Evolutionary conservation across 2,329 filamentous ascomycete species (phyloP), one percentile per base, ranked within the genome.

Genomic region (Fusarium albosuccineum): DNA sequence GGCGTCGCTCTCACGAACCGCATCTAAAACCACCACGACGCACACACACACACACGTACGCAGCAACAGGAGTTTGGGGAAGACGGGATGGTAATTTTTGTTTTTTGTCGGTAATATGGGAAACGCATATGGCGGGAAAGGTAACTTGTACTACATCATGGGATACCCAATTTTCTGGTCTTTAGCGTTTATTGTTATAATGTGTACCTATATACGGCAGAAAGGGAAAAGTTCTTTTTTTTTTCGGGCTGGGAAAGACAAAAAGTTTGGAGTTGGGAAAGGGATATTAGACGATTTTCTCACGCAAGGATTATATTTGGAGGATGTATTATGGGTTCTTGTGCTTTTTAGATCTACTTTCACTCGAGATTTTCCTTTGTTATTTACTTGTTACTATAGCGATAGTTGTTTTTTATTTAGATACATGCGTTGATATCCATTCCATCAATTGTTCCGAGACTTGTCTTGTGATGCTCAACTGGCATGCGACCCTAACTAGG

Each of bases 1-100:
- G 73, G 73, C 22, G 72, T 75, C 36, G 57, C 67, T n/a, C 57
- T 75, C 27, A 75, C 70, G 7, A 73, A 74, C 67, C 64, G 68
- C 4, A 70, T 74, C 45, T 74, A 61, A 67, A 68, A 40, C 17
- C 46, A 65, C 44, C 44, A 34, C 10, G n/a, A 22, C 17, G 4
- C 44, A 46, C 42, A 9, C 27, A 14, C 42, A 46, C 44, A 14
- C 22, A 33, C 34, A 33, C n/a, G 16, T 34, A 22, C 22, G 22
- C 22, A 22, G 22, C 22, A 22, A 22, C 22, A 22, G 22, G 62
- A 42, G 16, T 41, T 37, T 49, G 53, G 60, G 54, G 22, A 37
- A 13, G 52, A 64, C 51, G 60, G 36, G 54, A 34, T 36, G 30
- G 37, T 49, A 50, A 63, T 22, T 39, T 44, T 26, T 48, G 6